Conservation (phyloP, 129 eudicot species). For the Flaveria ramosissima region DNA sequence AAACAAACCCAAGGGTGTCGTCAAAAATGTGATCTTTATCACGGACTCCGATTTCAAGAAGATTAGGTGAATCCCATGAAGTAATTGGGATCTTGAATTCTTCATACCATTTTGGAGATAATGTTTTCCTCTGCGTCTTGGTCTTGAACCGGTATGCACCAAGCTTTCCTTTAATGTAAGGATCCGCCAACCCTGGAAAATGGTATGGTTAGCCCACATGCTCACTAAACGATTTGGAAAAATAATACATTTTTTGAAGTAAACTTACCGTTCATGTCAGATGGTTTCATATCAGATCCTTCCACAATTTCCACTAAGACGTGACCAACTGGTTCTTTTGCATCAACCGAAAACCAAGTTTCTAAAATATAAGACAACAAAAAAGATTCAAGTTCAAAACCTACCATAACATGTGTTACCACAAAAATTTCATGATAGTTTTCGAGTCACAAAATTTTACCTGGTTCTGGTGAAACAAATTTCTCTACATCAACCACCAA, state of each 20-base stretch:
- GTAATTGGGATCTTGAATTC: conserved; percentile 79
- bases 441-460: conserved; percentile 33
- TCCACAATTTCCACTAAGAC: conserved; percentile 72
- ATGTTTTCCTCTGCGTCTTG: conserved; percentile 67
- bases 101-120: conserved; percentile 87
- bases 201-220: conserved; percentile 7
- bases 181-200: conserved; percentile 90
- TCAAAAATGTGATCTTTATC: conserved; percentile 79
- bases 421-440: not conserved
- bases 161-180: conserved; percentile 81
- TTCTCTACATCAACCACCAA: conserved; percentile 89
- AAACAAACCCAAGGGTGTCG: conserved; percentile 79
- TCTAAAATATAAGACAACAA: conserved; percentile 34
- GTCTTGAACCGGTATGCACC: conserved; percentile 77
- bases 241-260: not conserved
- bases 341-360: conserved; percentile 83
- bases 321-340: conserved; percentile 74
- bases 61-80: conserved; percentile 76
- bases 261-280: conserved; percentile 77
- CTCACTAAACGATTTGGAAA: not conserved
- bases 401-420: not conserved
- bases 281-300: conserved; percentile 83
- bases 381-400: conserved; percentile 17
- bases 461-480: conserved; percentile 71
- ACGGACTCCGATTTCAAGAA: conserved; percentile 66